These are phyloP conservation scores for Lavandula angustifolia DNA, from an alignment of 257 asterid species.

Conservation along the genomic window DNA sequence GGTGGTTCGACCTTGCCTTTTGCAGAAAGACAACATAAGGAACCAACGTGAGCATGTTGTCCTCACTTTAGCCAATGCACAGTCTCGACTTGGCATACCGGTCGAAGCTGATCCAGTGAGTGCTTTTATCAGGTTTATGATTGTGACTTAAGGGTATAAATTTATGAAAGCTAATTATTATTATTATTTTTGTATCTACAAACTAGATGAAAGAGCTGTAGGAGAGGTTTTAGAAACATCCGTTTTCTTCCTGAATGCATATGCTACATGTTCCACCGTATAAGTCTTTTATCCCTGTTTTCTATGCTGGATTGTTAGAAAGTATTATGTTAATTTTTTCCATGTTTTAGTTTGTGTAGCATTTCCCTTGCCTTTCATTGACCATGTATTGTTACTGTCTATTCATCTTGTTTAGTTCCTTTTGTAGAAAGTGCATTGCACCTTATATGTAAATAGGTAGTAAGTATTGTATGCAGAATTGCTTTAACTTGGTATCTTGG, in stretches of 20 bases:
- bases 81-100: constrained; percentile 79
- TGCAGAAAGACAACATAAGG: constrained; percentile 88
- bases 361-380: constrained; percentile 13
- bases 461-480: neutral
- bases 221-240: constrained; percentile 66
- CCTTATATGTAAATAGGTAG: neutral
- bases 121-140: constrained; percentile 34
- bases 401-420: constrained; percentile 7
- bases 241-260: constrained; percentile 98
- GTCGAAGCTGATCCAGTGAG: constrained; percentile 80
- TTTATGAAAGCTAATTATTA: constrained; percentile 19
- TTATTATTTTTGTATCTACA: constrained; percentile 45
- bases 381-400: constrained; percentile 18
- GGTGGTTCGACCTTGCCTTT: constrained; percentile 26
- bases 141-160: constrained; percentile 15
- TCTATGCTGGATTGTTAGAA: constrained; percentile 10
- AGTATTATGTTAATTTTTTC: constrained; percentile 12
- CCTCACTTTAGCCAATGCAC: constrained; percentile 84
- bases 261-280: constrained; percentile 93
- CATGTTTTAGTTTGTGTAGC: constrained; percentile 22
- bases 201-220: constrained; percentile 85
- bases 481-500: constrained; percentile 5
- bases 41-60: constrained; percentile 95
- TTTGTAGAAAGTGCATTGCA: neutral
- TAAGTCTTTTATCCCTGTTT: constrained; percentile 44